Percentiles rank a stretch among this genome's conserved stretches.
phyloP scores from a whole-genome alignment of 164 flowering plant species.

The Malania oleifera region DNA sequence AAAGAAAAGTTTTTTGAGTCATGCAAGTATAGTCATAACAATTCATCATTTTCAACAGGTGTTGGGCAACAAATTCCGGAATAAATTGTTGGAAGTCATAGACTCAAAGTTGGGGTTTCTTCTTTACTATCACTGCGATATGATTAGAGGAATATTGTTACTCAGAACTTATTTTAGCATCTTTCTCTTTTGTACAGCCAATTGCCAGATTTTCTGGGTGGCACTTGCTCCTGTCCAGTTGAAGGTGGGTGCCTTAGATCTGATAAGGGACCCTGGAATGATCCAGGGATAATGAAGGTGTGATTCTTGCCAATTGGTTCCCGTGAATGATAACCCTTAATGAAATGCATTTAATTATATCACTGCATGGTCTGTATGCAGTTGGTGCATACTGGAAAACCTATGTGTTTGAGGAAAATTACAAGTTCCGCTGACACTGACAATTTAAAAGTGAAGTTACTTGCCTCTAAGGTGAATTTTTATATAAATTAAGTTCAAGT shows the following conservation, averaged over 20 bases:
- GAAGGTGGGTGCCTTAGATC: slow-evolving; percentile 83
- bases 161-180: slow-evolving; percentile 4
- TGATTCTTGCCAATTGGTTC: slow-evolving; percentile 9
- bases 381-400: slow-evolving; percentile 44
- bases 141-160: not conserved
- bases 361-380: slow-evolving; percentile 22
- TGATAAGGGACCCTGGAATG: slow-evolving; percentile 91
- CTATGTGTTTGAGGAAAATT: slow-evolving; percentile 26
- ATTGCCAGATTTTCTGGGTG: slow-evolving; percentile 90
- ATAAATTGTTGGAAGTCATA: slow-evolving; percentile 62
- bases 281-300: slow-evolving; percentile 78
- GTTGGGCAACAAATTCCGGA: slow-evolving; percentile 60
- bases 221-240: slow-evolving; percentile 64
- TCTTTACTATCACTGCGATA: not conserved
- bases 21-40: slow-evolving; percentile 1
- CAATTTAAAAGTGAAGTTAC: slow-evolving; percentile 34
- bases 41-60: slow-evolving; percentile 44
- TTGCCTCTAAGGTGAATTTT: slow-evolving; percentile 37
- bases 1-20: not conserved
- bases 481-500: not conserved
- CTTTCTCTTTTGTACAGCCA: slow-evolving; percentile 45
- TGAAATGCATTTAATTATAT: not conserved
- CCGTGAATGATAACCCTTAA: not conserved
- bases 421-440: slow-evolving; percentile 36
- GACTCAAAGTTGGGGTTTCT: slow-evolving; percentile 54